Conservation (phyloP, 1,139 yeast genomes). For the Protomyces pachydermus region DNA sequence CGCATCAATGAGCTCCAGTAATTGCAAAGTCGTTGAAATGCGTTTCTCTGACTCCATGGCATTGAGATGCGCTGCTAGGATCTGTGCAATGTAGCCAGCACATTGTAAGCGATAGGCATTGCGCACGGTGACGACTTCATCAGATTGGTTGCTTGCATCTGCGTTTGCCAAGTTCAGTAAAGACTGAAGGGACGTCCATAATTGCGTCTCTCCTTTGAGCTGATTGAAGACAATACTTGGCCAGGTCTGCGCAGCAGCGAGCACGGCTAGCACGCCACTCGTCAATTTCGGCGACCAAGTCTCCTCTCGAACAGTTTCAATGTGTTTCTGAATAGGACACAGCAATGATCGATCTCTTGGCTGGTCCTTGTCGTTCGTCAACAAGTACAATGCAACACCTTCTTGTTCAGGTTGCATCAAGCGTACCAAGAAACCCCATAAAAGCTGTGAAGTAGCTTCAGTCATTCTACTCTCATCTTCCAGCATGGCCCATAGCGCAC, state of each 20-base stretch:
- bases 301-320: constrained; percentile 39
- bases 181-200: constrained; percentile 29
- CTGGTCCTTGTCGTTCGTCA: constrained; percentile 32
- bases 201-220: constrained; percentile 29
- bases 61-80: constrained; percentile 66
- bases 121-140: constrained; percentile 40
- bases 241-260: constrained; percentile 39
- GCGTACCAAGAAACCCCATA: constrained; percentile 76
- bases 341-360: constrained; percentile 44
- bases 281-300: constrained; percentile 37
- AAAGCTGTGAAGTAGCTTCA: constrained; percentile 67
- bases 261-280: constrained; percentile 36
- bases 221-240: constrained; percentile 37
- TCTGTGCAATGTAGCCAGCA: constrained; percentile 65
- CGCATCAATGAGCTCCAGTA: constrained; percentile 45
- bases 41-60: constrained; percentile 48
- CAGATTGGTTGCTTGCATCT: constrained; percentile 28
- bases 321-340: constrained; percentile 52
- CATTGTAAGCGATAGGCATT: constrained; percentile 55
- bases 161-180: constrained; percentile 26
- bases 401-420: constrained; percentile 65
- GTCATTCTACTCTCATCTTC: constrained; percentile 64
- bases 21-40: constrained; percentile 33
- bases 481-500: constrained; percentile 55
- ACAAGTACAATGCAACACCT: constrained; percentile 40